These are phyloP conservation scores for Sideroxylon spinosum DNA, from an alignment of 179 eudicot species.

Conservation along the genomic window DNA sequence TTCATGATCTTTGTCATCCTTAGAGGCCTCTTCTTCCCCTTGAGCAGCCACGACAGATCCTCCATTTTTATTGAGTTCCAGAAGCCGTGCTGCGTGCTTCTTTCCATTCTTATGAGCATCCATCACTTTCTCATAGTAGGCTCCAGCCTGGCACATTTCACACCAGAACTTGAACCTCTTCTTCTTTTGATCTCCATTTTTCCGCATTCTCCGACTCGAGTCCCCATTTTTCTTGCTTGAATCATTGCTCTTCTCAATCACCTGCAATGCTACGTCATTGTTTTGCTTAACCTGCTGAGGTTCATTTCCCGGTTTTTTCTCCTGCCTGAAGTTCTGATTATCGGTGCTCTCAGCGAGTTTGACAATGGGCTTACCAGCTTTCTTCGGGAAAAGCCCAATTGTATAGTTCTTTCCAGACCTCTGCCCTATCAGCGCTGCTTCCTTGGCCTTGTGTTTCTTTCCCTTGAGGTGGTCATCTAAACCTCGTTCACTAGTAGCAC, in stretches of 20 bases:
- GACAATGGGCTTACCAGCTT: slow-evolving; percentile 14
- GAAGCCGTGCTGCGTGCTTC: slow-evolving; percentile 36
- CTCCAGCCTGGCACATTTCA: slow-evolving; percentile 38
- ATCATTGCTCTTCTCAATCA: neutral
- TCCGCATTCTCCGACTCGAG: neutral
- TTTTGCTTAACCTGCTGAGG: slow-evolving; percentile 3
- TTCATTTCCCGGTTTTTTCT: slow-evolving; percentile 9
- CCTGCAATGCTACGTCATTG: neutral
- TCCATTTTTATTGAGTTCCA: slow-evolving; percentile 2
- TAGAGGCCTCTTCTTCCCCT: neutral
- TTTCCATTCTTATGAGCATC: slow-evolving; percentile 44
- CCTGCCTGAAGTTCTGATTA: slow-evolving; percentile 5
- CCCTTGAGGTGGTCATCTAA: slow-evolving; percentile 53
- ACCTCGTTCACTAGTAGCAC: slow-evolving; percentile 47
- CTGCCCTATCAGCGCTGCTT: slow-evolving; percentile 30
- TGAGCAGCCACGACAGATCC: neutral
- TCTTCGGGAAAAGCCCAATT: slow-evolving; percentile 38
- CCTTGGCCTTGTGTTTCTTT: slow-evolving; percentile 54
- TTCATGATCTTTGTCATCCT: neutral
- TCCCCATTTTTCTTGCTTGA: slow-evolving; percentile 11
- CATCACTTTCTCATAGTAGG: slow-evolving; percentile 33
- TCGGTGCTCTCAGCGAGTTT: slow-evolving; percentile 1
- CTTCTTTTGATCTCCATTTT: slow-evolving; percentile 5
- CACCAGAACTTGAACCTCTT: slow-evolving; percentile 39
- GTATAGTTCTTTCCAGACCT: slow-evolving; percentile 31